These are phyloP conservation scores for Petunia hybrid DNA, from an alignment of 305 asterid genomes.

Conservation along the genomic window DNA sequence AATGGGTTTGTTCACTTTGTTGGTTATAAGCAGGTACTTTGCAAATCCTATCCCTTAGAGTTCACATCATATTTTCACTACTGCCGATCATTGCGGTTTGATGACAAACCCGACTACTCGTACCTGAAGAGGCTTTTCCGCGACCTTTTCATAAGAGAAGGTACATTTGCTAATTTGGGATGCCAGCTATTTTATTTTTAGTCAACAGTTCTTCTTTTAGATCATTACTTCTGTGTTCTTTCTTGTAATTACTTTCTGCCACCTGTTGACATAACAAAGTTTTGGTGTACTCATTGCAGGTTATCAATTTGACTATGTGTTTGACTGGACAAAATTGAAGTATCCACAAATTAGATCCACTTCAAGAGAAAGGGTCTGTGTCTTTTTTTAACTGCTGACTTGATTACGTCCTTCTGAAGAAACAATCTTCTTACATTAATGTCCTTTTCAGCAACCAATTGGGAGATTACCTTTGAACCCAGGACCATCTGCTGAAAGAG, in stretches of 20 bases:
- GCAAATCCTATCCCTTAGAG: constrained; percentile 83
- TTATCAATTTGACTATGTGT: constrained; percentile 83
- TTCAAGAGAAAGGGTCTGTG: constrained; percentile 61
- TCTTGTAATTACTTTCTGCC: neutral
- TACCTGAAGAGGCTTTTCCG: constrained; percentile 91
- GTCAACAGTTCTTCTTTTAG: no score
- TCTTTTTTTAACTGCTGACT: neutral
- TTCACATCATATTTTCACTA: constrained; percentile 78
- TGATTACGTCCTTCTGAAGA: neutral
- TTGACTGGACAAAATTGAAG: constrained; percentile 89
- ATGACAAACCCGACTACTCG: constrained; percentile 86
- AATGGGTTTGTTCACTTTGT: neutral
- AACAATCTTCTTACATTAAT: neutral
- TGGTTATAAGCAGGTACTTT: constrained; percentile 60
- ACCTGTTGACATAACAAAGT: neutral
- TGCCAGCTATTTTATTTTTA: no score
- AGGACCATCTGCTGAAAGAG: constrained; percentile 60
- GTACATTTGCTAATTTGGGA: constrained; percentile 40
- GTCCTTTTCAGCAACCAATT: constrained; percentile 47
- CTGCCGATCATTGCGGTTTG: constrained; percentile 38
- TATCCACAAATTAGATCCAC: constrained; percentile 83
- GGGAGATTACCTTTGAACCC: constrained; percentile 55
- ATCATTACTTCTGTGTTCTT: neutral
- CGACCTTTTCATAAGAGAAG: constrained; percentile 85
- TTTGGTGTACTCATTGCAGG: constrained; percentile 47